Evolutionary conservation across 306 rosid genomes (phyloP).

Genomic region (Quercus bicolor): DNA sequence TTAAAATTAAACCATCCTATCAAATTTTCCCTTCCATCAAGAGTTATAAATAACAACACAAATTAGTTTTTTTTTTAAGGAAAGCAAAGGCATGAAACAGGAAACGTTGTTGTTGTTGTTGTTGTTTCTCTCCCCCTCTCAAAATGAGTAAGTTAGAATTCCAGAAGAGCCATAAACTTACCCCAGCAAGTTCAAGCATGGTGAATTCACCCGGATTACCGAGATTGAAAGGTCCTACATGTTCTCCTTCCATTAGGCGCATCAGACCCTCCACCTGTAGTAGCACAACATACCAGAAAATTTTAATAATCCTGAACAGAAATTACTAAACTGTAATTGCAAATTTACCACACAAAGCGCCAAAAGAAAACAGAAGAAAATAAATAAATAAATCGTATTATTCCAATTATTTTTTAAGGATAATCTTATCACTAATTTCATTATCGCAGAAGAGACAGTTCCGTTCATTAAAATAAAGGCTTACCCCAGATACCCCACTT

Average conservation of each 20-base stretch:
- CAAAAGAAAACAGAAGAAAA: neutral
- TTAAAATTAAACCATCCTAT: too few relatives aligned
- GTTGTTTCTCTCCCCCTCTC: too few relatives aligned
- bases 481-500: neutral
- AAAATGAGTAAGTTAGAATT: neutral
- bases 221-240: slow-evolving; percentile 96
- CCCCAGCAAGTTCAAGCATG: slow-evolving; percentile 99
- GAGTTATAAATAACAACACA: neutral
- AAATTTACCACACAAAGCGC: neutral
- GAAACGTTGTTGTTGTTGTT: neutral
- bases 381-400: too few relatives aligned
- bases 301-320: slow-evolving; percentile 12
- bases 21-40: too few relatives aligned
- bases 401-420: neutral
- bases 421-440: neutral
- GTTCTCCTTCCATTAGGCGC: slow-evolving; percentile 98
- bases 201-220: slow-evolving; percentile 99
- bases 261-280: slow-evolving; percentile 92
- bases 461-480: neutral
- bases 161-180: slow-evolving; percentile 20
- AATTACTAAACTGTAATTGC: neutral
- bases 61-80: neutral
- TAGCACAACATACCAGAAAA: slow-evolving; percentile 1
- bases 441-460: neutral
- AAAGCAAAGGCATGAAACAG: neutral